These are phyloP conservation scores for Cryptomeria japonica DNA, from an alignment of 75 land plant species.

Conservation along the genomic window DNA sequence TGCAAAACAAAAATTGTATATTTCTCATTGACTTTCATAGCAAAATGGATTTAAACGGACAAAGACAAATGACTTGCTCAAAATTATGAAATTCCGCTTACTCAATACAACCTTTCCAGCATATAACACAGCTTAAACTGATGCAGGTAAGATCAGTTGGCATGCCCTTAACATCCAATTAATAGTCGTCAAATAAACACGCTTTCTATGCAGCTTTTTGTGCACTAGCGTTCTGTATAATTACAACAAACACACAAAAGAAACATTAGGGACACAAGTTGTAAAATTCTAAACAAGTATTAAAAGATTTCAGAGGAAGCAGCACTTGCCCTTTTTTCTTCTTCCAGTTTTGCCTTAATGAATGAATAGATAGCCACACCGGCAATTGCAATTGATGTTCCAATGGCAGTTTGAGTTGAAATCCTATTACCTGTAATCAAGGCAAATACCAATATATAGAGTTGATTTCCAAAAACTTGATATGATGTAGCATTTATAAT, in stretches of 20 bases:
- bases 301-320: background rate
- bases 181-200: background rate
- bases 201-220: slow-evolving; percentile 4
- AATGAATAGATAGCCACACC: slow-evolving; percentile 91
- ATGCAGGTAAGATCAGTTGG: background rate
- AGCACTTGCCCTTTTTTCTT: slow-evolving; percentile 67
- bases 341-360: slow-evolving; percentile 90
- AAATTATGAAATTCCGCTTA: slow-evolving; percentile 1
- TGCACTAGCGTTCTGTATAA: background rate
- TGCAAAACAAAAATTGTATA: background rate
- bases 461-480: background rate
- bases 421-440: slow-evolving; percentile 79
- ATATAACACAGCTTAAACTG: background rate
- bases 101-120: background rate
- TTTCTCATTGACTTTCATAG: background rate
- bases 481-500: background rate
- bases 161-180: background rate
- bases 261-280: background rate
- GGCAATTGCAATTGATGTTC: slow-evolving; percentile 87
- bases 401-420: slow-evolving; percentile 92
- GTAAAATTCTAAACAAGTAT: background rate
- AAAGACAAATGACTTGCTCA: background rate
- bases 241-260: background rate
- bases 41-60: background rate
- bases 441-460: background rate